Evolutionary conservation across 2,329 filamentous ascomycete species (phyloP).

Genomic region (Exophiala sp.): DNA sequence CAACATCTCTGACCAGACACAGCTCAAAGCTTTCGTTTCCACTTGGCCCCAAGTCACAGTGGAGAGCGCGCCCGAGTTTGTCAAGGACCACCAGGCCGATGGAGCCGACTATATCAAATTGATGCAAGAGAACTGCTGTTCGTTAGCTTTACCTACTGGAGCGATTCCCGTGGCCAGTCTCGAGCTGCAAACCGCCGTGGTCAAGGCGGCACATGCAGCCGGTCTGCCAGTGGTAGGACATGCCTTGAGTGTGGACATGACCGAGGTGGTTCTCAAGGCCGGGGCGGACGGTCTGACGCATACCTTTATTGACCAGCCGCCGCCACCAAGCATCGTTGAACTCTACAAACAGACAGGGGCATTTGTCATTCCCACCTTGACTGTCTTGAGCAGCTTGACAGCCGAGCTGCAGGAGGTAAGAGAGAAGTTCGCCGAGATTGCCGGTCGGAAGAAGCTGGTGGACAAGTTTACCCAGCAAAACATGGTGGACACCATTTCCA

Average conservation of each 20-base stretch:
- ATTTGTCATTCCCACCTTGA: constrained; percentile 28
- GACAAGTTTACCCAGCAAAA: constrained; percentile 28
- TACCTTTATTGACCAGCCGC: constrained; percentile 29
- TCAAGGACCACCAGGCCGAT: constrained; percentile 22
- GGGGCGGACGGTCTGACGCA: constrained; percentile 29
- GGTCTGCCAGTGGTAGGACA: constrained; percentile 24
- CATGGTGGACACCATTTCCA: constrained; percentile 29
- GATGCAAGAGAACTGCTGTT: constrained; percentile 30
- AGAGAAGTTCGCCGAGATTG: constrained; percentile 26
- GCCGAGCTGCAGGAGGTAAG: constrained; percentile 22
- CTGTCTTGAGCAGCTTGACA: constrained; percentile 22
- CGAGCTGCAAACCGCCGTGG: constrained; percentile 38
- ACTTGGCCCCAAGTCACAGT: constrained; percentile 46
- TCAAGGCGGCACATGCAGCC: constrained; percentile 24
- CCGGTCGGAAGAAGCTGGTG: constrained; percentile 26
- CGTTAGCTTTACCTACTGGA: constrained; percentile 27
- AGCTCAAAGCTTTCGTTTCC: constrained; percentile 36
- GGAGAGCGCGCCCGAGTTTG: constrained; percentile 36
- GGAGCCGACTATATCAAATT: constrained; percentile 30
- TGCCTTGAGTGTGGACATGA: constrained; percentile 23
- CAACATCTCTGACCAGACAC: not conserved
- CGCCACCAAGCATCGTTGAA: constrained; percentile 19
- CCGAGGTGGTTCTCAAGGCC: constrained; percentile 27
- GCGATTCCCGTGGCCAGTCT: constrained; percentile 25
- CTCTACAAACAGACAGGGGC: constrained; percentile 27